These are phyloP conservation scores for Diospyros lotus DNA, from an alignment of 148 eudicot genomes.

Conservation along the genomic window DNA sequence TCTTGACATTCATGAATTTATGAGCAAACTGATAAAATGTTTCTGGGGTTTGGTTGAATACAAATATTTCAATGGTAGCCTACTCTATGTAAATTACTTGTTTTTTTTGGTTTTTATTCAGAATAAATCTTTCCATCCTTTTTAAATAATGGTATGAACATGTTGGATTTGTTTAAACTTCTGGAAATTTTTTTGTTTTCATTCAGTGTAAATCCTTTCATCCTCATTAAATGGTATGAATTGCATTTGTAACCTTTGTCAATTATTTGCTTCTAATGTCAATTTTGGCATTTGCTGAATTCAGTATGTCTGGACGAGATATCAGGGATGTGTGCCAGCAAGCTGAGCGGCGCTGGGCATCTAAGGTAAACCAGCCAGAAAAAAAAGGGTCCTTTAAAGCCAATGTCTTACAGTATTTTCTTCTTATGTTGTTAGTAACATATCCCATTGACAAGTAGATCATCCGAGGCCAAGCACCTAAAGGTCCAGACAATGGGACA, in stretches of 20 bases:
- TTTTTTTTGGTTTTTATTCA: too few species aligned
- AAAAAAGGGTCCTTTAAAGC: background rate
- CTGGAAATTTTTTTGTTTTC: background rate
- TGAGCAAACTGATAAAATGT: too few species aligned
- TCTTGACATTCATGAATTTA: background rate
- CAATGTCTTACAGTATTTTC: background rate
- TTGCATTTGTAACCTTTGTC: too few species aligned
- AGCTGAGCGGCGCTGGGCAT: slow-evolving; percentile 97
- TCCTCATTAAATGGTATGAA: background rate
- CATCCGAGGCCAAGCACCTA: slow-evolving; percentile 58
- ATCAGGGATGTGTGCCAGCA: slow-evolving; percentile 91
- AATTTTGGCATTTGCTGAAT: slow-evolving; percentile 5
- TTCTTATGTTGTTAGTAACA: background rate
- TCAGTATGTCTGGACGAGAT: slow-evolving; percentile 92
- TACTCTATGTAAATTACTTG: background rate
- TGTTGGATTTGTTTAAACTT: too few species aligned
- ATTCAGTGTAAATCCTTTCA: background rate
- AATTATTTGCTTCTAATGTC: slow-evolving; percentile 7
- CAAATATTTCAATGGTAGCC: background rate
- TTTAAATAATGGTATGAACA: too few species aligned
- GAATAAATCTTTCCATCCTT: too few species aligned
- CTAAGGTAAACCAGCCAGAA: slow-evolving; percentile 53
- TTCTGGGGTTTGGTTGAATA: background rate
- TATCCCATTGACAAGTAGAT: slow-evolving; percentile 34
- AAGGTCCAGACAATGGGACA: slow-evolving; percentile 37